Evolutionary conservation across 768 basidiomycete genomes (phyloP), one percentile per base, ranked within the genome.

Genomic region (Kwoniella bestiolae): DNA sequence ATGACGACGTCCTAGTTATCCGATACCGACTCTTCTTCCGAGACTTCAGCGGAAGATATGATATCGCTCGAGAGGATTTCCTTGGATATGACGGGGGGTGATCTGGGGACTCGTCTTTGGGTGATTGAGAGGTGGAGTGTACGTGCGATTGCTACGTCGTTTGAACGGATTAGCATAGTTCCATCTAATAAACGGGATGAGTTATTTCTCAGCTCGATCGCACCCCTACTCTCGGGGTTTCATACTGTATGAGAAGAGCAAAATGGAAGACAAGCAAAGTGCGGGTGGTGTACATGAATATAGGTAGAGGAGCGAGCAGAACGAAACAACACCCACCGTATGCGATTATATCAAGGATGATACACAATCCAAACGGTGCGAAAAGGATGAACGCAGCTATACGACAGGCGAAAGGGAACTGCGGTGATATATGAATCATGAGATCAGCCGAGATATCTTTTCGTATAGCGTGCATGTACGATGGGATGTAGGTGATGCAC

Each of bases 51-150:
- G 18, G 60, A 61, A 25, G 63, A 65, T 41, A 58, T 26, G 56
- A 65, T 34, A 28, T 65, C 63, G 53, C 32, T 59, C 14, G 34
- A 31, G 34, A 65, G 58, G 35, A 65, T 59, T 18, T 56, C 51
- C 23, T 59, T 51, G 16, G 58, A 32, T 21, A 69, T 41, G 38
- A 56, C 18, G 18, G 68, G 59, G 3, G 68, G 68, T 29, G 68
- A 69, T 56, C 63, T 55, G 8, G 68, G 68, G 18, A 69, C 68
- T 51, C 68, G 59, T 28, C 56, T 63, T 34, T 65, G 63, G 9
- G 63, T 56, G 29, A 69, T 60, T 23, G 68, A 69, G 51, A 69
- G 50, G 49, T 69, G 68, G 16, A 69, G 68, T n/a, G 68, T 69
- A 9, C 68, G 57, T 18, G 68, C 68, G 60, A 69, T 69, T 6